These are phyloP conservation scores for Apiospora rasikravindrae DNA, from an alignment of 2,329 filamentous ascomycete species.

Conservation along the genomic window DNA sequence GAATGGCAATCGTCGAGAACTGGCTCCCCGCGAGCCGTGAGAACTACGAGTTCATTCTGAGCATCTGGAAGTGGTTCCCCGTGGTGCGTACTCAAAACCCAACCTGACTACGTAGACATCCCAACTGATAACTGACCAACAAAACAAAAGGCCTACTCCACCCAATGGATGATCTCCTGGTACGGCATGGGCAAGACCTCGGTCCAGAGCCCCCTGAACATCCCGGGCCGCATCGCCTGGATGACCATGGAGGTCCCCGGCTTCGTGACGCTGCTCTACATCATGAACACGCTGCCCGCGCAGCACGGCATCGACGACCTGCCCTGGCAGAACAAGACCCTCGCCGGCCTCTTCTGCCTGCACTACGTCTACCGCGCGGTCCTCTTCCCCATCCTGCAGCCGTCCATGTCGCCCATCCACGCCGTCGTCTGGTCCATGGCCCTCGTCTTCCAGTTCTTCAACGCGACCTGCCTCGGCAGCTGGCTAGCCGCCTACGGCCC, in stretches of 20 bases:
- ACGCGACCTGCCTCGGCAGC: constrained; percentile 76
- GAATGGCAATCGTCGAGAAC: constrained; percentile 55
- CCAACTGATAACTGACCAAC: too few species aligned
- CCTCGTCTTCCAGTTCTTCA: constrained; percentile 77
- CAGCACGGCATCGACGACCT: constrained; percentile 63
- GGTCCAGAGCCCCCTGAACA: constrained; percentile 72
- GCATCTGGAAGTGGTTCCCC: constrained; percentile 16
- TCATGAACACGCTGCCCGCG: constrained; percentile 71
- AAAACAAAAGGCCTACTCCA: constrained; percentile 63
- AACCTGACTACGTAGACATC: too few species aligned
- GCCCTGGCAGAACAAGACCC: constrained; percentile 79
- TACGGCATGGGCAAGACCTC: constrained; percentile 96
- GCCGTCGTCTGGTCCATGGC: constrained; percentile 68
- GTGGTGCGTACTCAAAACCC: neutral
- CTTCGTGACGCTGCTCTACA: constrained; percentile 78
- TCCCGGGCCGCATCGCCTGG: constrained; percentile 91
- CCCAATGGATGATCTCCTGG: constrained; percentile 79
- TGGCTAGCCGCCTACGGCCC: constrained; percentile 86
- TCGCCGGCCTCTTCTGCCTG: constrained; percentile 74
- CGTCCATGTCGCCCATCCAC: constrained; percentile 92
- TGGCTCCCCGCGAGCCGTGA: constrained; percentile 64
- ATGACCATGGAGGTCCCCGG: constrained; percentile 85
- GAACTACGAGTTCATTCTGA: constrained; percentile 52
- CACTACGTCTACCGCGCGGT: constrained; percentile 94
- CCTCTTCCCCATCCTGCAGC: constrained; percentile 80